Evolutionary conservation across 495 filamentous ascomycete species (phyloP).

Genomic region (Astrocystis sublimbata): DNA sequence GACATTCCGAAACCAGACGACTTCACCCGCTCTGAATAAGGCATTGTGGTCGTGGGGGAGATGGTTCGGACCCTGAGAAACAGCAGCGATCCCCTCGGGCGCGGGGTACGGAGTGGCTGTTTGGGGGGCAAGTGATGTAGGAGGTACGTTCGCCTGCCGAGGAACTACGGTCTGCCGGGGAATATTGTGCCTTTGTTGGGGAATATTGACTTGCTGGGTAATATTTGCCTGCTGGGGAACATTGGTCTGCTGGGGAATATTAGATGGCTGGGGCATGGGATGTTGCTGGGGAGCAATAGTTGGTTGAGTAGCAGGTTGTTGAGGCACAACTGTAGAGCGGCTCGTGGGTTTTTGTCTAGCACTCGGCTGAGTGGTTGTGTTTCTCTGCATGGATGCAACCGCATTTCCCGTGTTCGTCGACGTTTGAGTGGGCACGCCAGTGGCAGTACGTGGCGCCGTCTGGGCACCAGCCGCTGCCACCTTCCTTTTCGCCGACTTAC

Average conservation of each 20-base stretch:
- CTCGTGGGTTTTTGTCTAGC: not conserved
- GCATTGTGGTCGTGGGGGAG: slow-evolving; percentile 14
- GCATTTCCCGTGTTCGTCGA: not conserved
- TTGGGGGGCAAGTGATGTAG: not conserved
- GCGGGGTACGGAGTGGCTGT: not conserved
- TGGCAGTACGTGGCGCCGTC: not conserved
- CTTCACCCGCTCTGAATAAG: slow-evolving; percentile 44
- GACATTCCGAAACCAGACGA: slow-evolving; percentile 44
- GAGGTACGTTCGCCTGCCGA: too few species aligned
- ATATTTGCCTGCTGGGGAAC: not conserved
- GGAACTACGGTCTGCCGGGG: not conserved
- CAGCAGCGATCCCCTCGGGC: slow-evolving; percentile 7
- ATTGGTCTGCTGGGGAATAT: not conserved
- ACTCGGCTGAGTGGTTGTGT: not conserved
- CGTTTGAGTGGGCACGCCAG: not conserved
- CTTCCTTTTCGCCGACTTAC: slow-evolving; percentile 12
- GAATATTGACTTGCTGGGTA: not conserved
- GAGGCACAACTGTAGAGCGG: not conserved
- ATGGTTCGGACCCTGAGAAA: slow-evolving; percentile 14
- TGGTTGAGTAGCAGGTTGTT: not conserved
- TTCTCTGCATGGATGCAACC: not conserved
- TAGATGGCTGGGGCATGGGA: not conserved
- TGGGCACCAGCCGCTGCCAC: not conserved
- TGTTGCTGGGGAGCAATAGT: not conserved
- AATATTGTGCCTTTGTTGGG: not conserved